Conservation (phyloP, 2,329 filamentous ascomycete species). For the Verticillium nubilum region DNA sequence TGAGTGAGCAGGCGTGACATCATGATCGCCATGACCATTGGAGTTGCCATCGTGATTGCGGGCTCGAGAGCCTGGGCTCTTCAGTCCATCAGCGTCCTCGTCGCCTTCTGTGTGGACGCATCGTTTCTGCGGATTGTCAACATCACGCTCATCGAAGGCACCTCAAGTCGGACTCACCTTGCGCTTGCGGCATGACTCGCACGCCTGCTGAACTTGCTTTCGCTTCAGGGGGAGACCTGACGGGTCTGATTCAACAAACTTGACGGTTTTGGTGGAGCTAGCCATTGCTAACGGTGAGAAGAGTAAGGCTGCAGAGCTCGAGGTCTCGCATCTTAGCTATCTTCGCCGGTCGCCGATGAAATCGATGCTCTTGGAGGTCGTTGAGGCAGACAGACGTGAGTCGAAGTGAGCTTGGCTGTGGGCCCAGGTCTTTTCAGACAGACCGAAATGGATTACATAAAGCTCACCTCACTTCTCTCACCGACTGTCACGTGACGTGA, state of each 20-base stretch:
- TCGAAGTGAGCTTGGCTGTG: too few relatives aligned
- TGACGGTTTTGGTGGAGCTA: conserved; percentile 30
- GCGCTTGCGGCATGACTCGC: conserved; percentile 46
- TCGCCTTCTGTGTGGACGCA: conserved; percentile 33
- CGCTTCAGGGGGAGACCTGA: conserved; percentile 52
- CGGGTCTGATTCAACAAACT: conserved; percentile 51
- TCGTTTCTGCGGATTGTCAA: conserved; percentile 27
- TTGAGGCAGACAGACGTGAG: too few relatives aligned
- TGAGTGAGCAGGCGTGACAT: conserved; percentile 12
- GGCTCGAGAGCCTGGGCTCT: neutral
- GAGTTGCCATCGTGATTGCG: neutral
- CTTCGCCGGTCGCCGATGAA: neutral
- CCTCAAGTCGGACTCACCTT: conserved; percentile 32
- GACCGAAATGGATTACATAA: too few relatives aligned
- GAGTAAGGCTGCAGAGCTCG: neutral
- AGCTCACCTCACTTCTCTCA: too few relatives aligned
- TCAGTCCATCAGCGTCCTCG: conserved; percentile 15
- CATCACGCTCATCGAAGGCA: neutral
- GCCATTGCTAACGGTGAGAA: conserved; percentile 4
- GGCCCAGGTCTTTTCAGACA: too few relatives aligned
- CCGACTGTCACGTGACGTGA: neutral
- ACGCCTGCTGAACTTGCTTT: conserved; percentile 55
- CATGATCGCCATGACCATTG: neutral
- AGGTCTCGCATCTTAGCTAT: neutral
- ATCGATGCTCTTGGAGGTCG: neutral